Evolutionary conservation across 345 rosid genomes (phyloP).

Genomic region (Eutrema yunnanense): DNA sequence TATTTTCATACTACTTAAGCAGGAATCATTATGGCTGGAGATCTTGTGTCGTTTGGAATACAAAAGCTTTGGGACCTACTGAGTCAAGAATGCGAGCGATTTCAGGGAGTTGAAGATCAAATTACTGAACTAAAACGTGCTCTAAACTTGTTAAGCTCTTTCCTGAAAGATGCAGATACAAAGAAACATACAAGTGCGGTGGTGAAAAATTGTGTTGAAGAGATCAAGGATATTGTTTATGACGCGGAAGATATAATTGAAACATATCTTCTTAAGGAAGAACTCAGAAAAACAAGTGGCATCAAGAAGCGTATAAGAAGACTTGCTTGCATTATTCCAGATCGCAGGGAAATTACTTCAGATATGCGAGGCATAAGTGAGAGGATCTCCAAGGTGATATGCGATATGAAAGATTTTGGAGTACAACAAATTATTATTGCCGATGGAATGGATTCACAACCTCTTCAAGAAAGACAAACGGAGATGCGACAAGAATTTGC

Average conservation of each 20-base stretch:
- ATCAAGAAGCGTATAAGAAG: neutral
- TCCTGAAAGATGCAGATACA: slow-evolving; percentile 25
- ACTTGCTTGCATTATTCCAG: neutral
- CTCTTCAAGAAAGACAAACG: neutral
- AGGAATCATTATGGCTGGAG: neutral
- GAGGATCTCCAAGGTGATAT: slow-evolving; percentile 22
- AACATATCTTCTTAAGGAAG: slow-evolving; percentile 1
- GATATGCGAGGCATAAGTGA: neutral
- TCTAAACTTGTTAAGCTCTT: slow-evolving; percentile 17
- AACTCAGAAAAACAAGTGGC: neutral
- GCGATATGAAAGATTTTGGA: neutral
- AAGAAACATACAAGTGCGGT: slow-evolving; percentile 16
- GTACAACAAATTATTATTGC: neutral
- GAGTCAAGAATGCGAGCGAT: too few relatives aligned
- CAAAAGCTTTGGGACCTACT: too few relatives aligned
- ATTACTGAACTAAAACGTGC: slow-evolving; percentile 7
- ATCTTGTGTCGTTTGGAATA: too few relatives aligned
- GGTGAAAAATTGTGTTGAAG: slow-evolving; percentile 20
- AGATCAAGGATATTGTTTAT: slow-evolving; percentile 16
- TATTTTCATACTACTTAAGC: neutral
- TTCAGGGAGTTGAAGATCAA: neutral
- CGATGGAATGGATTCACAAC: neutral
- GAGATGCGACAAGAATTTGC: neutral
- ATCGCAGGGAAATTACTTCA: neutral
- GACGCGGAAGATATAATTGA: slow-evolving; percentile 26